Conservation (phyloP, 106 monocot genomes). For the Dendrobium chrysotoxum region DNA sequence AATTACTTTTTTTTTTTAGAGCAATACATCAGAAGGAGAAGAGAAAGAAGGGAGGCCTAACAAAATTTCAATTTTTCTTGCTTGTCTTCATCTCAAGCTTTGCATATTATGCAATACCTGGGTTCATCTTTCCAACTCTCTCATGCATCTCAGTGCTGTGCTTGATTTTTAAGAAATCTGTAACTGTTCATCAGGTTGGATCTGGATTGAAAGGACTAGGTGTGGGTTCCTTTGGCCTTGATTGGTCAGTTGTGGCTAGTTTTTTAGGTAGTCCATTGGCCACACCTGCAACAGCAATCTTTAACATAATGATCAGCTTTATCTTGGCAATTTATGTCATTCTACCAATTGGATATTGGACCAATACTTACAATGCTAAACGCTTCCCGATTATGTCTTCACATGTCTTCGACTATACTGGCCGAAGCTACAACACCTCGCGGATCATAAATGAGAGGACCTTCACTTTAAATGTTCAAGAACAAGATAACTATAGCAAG, state of each 20-base stretch:
- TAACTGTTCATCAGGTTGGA: constrained; percentile 51
- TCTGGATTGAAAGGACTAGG: constrained; percentile 45
- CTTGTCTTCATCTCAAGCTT: constrained; percentile 31
- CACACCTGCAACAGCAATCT: constrained; percentile 27
- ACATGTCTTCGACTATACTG: constrained; percentile 19
- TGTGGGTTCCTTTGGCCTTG: constrained; percentile 45
- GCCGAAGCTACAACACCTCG: constrained; percentile 25
- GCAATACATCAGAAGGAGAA: constrained; percentile 45
- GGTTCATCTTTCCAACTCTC: constrained; percentile 38
- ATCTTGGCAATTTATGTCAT: constrained; percentile 24
- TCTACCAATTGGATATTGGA: constrained; percentile 40
- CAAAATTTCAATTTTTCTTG: constrained; percentile 46
- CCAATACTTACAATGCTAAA: constrained; percentile 32
- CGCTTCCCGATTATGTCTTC: constrained; percentile 36
- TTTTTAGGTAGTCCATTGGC: constrained; percentile 35
- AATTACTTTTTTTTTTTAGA: not conserved
- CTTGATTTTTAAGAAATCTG: constrained; percentile 37
- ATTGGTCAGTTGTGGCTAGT: constrained; percentile 27
- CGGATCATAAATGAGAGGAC: constrained; percentile 27
- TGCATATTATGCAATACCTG: constrained; percentile 45
- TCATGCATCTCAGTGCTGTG: constrained; percentile 35
- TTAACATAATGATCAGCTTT: constrained; percentile 36
- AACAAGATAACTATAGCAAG: constrained; percentile 27
- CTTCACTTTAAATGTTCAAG: constrained; percentile 22
- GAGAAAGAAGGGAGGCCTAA: constrained; percentile 25